Evolutionary conservation across 2,329 filamentous ascomycete genomes (phyloP).

Genomic region (Arthrobotrys musiformis): DNA sequence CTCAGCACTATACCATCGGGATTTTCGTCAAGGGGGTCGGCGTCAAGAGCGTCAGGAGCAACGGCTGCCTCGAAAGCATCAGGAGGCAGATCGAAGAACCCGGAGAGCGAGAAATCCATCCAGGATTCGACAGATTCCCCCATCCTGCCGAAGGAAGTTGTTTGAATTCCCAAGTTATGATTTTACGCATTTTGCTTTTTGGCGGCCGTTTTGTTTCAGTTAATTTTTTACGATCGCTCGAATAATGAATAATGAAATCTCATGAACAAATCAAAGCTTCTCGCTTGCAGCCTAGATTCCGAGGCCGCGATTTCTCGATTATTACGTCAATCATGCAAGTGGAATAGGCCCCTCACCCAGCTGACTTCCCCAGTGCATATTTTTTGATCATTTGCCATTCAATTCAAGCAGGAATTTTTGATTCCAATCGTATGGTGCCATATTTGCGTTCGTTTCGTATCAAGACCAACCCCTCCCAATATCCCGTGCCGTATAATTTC

Average conservation of each 20-base stretch:
- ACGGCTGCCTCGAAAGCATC: neutral
- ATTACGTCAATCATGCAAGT: neutral
- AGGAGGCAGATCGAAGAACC: neutral
- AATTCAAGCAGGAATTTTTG: neutral
- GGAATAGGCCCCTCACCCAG: neutral
- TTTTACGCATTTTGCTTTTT: neutral
- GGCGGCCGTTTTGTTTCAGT: neutral
- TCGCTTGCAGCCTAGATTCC: neutral
- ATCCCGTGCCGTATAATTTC: neutral
- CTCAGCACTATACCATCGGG: neutral
- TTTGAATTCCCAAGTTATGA: neutral
- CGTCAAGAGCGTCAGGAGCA: too few relatives aligned
- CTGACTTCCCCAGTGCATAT: too few relatives aligned
- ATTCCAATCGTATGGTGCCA: neutral
- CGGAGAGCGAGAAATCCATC: constrained; percentile 3
- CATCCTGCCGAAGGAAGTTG: neutral
- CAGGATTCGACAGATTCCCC: neutral
- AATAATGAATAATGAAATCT: constrained; percentile 12
- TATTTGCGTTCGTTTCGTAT: neutral
- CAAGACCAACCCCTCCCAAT: neutral
- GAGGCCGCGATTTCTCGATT: neutral
- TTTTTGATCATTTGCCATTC: too few relatives aligned
- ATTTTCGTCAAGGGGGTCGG: too few relatives aligned
- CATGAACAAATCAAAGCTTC: neutral
- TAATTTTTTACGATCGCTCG: neutral